phyloP scores from a whole-genome alignment of 73 alveolate genomes.

The Paramecium sexaurelia region DNA sequence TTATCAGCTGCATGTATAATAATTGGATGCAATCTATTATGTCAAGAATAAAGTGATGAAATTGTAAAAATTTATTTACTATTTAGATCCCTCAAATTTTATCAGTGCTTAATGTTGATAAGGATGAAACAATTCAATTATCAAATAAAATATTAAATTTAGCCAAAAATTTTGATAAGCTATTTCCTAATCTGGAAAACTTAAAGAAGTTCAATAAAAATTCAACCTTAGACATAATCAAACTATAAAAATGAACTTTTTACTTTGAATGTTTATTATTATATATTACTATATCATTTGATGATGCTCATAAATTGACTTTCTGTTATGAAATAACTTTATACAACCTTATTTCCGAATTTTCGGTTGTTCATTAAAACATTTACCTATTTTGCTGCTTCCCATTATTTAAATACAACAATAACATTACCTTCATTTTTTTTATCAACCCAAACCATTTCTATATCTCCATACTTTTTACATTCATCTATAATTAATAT shows the following conservation, averaged over 20 bases:
- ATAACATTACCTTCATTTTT: slow-evolving; percentile 34
- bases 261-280: not conserved
- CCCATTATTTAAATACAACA: slow-evolving; percentile 46
- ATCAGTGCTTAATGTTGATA: not conserved
- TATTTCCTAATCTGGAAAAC: slow-evolving; percentile 63
- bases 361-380: slow-evolving; percentile 44
- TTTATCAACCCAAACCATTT: slow-evolving; percentile 54
- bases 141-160: slow-evolving; percentile 50
- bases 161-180: slow-evolving; percentile 65
- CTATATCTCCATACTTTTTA: slow-evolving; percentile 34
- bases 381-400: slow-evolving; percentile 52
- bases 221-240: slow-evolving; percentile 2
- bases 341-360: slow-evolving; percentile 22
- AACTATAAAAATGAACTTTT: not conserved
- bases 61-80: not conserved
- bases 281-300: slow-evolving; percentile 42
- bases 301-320: slow-evolving; percentile 57
- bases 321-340: slow-evolving; percentile 55
- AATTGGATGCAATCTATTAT: slow-evolving; percentile 29
- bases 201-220: slow-evolving; percentile 61
- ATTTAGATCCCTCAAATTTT: slow-evolving; percentile 11
- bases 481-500: not conserved
- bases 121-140: slow-evolving; percentile 57
- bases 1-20: slow-evolving; percentile 62
- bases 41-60: slow-evolving; percentile 24